Conservation (phyloP, 371 early-diverging fungal genomes). For the Lichtheimia ramosa region DNA sequence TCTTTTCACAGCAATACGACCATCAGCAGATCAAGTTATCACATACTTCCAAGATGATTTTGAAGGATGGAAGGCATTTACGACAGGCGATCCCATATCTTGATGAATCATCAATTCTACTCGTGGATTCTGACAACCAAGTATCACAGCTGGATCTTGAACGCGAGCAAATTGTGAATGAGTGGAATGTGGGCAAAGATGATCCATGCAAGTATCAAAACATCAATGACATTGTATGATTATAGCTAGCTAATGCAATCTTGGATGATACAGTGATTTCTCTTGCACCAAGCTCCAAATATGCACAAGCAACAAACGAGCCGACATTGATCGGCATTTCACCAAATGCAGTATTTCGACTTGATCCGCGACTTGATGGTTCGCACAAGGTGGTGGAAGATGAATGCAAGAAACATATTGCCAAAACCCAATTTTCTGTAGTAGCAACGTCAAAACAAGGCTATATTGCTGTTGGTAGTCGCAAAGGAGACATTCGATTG, state of each 20-base stretch:
- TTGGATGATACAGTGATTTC: background rate
- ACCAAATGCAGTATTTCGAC: background rate
- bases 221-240: too few species aligned
- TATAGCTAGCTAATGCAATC: background rate
- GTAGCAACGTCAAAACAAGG: background rate
- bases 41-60: too few species aligned
- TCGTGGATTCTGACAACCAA: background rate
- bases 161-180: background rate
- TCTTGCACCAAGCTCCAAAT: slow-evolving; percentile 1
- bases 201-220: background rate
- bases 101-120: background rate
- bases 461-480: background rate
- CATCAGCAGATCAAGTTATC: too few species aligned
- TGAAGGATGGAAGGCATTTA: background rate
- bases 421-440: background rate
- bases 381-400: background rate
- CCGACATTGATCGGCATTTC: background rate
- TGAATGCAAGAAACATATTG: background rate
- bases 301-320: background rate
- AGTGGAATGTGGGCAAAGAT: background rate
- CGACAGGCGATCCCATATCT: background rate
- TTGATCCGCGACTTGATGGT: background rate
- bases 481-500: background rate
- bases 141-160: background rate
- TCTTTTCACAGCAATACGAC: background rate